Evolutionary conservation across 2,329 filamentous ascomycete species (phyloP).

Genomic region (Emmonsiellopsis sp.): DNA sequence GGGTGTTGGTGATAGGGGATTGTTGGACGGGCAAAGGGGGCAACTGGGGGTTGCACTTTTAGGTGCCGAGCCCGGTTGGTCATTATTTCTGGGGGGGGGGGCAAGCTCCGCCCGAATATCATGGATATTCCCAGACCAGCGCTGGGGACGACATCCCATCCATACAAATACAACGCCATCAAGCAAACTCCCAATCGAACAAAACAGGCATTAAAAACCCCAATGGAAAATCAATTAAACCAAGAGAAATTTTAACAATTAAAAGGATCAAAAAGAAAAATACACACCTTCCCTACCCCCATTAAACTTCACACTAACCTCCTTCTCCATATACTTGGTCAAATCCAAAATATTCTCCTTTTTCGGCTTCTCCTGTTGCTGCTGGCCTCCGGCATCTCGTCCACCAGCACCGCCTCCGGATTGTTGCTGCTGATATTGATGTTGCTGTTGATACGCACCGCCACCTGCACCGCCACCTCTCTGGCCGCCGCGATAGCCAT

Average conservation of each 20-base stretch:
- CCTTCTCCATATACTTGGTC: conserved; percentile 94
- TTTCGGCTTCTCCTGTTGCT: conserved; percentile 69
- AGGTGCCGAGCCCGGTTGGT: no score
- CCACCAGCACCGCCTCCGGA: conserved; percentile 38
- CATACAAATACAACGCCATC: background rate
- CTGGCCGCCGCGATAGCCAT: conserved; percentile 36
- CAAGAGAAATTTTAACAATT: background rate
- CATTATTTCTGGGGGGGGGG: no score
- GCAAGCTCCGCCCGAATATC: no score
- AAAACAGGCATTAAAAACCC: background rate
- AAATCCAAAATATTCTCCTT: conserved; percentile 98
- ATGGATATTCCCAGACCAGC: no score
- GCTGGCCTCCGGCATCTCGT: conserved; percentile 32
- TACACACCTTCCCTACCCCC: conserved; percentile 76
- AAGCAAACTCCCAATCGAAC: background rate
- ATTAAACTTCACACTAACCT: conserved; percentile 92
- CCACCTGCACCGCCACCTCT: conserved; percentile 39
- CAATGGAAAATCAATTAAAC: background rate
- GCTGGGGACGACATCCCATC: no score
- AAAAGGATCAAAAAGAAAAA: background rate
- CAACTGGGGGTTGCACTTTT: no score
- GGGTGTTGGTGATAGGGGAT: no score
- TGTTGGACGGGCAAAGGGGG: no score
- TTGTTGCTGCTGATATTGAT: conserved; percentile 40
- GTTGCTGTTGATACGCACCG: conserved; percentile 38